Conservation (phyloP, 345 rosid species). For the Syzygium jambos region DNA sequence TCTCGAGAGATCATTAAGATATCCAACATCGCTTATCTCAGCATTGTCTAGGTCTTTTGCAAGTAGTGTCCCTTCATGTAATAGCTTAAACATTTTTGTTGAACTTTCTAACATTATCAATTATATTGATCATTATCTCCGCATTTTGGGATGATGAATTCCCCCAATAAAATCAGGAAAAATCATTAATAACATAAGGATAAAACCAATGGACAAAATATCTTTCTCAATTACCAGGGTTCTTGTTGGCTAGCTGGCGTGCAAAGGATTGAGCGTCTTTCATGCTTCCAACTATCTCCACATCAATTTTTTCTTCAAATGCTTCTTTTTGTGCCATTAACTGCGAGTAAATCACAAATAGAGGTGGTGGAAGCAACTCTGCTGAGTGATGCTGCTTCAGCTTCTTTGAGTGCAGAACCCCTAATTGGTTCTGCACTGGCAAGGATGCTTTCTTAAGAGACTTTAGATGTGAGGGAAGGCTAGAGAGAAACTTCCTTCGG, state of each 20-base stretch:
- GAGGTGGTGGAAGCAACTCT: slow-evolving; percentile 90
- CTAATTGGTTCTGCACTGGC: slow-evolving; percentile 84
- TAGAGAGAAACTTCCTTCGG: slow-evolving; percentile 72
- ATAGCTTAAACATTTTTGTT: not conserved
- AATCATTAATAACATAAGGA: not conserved
- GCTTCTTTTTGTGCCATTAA: slow-evolving; percentile 81
- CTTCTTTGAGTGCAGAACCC: slow-evolving; percentile 60
- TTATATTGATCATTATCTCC: not conserved
- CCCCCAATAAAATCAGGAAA: not conserved
- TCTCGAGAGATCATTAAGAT: not conserved
- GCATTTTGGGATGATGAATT: not conserved
- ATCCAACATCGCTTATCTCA: not conserved
- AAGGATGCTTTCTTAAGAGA: slow-evolving; percentile 85
- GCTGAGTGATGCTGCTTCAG: slow-evolving; percentile 73
- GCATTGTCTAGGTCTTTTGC: not conserved
- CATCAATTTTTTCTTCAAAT: slow-evolving; percentile 62
- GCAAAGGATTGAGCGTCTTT: slow-evolving; percentile 75
- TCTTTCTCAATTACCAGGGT: slow-evolving; percentile 31
- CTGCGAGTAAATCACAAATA: slow-evolving; percentile 76
- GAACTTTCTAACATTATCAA: not conserved
- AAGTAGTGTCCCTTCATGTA: not conserved
- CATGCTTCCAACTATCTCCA: slow-evolving; percentile 70
- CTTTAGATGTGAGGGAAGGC: slow-evolving; percentile 80
- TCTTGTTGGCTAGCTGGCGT: slow-evolving; percentile 62
- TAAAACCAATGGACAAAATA: not conserved